Conservation (phyloP, 306 rosid species). For the Trifolium fragiferum region DNA sequence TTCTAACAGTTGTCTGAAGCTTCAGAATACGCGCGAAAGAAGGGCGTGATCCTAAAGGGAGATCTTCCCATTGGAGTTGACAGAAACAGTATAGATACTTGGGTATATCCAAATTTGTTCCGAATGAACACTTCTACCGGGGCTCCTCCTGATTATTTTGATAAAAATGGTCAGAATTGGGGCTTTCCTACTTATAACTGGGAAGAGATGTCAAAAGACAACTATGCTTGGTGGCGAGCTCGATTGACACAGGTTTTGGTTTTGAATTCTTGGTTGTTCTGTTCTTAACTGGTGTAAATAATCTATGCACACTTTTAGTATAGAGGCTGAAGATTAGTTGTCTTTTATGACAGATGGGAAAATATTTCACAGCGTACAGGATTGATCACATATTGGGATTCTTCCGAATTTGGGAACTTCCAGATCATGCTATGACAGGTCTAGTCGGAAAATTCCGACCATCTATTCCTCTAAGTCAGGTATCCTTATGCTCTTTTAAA, state of each 20-base stretch:
- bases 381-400: conserved; percentile 97
- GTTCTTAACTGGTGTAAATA: conserved; percentile 14
- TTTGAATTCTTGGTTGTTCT: conserved; percentile 30
- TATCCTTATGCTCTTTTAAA: conserved; percentile 41
- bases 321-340: conserved; percentile 42
- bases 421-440: conserved; percentile 90
- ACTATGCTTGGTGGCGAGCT: conserved; percentile 95
- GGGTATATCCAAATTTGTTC: conserved; percentile 90
- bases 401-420: conserved; percentile 98
- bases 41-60: conserved; percentile 92
- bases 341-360: conserved; percentile 77
- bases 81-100: conserved; percentile 94
- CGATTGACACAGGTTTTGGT: conserved; percentile 87
- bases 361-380: conserved; percentile 94
- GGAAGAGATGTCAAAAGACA: conserved; percentile 98
- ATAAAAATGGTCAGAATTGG: conserved; percentile 99
- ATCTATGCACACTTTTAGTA: conserved; percentile 28
- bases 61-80: conserved; percentile 98
- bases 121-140: conserved; percentile 98
- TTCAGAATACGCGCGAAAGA: conserved; percentile 82
- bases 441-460: conserved; percentile 94
- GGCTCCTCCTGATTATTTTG: conserved; percentile 99
- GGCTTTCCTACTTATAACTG: conserved; percentile 99
- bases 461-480: conserved; percentile 94
- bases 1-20: conserved; percentile 79